Evolutionary conservation across 768 basidiomycete species (phyloP), one percentile per base, ranked within the genome.

Genomic region (Trametes cubensis): DNA sequence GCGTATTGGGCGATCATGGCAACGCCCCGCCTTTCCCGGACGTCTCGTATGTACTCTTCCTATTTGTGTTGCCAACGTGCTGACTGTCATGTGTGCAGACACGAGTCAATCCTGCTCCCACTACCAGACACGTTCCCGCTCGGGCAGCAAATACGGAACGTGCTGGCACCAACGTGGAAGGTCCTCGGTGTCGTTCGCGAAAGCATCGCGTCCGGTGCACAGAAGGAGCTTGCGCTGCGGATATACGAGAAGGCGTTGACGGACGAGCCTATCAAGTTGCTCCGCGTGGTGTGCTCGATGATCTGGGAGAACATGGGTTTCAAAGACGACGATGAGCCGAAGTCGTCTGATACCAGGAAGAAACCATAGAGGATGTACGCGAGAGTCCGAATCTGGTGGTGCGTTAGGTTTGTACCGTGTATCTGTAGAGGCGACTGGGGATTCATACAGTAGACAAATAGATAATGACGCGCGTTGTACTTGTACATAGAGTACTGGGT

Each of bases 181-280:
- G 80, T 81, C 18, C 69, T 90, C 11, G 72, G 71, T 14, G 80
- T 87, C 23, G 73, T 85, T 23, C 80, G 73, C 34, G 80, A 83
- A 41, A 88, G 81, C 60, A 62, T 89, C 17, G 70, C 75, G 17
- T 83, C 82, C 0, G 89, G 89, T 13, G 81, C 83, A 60, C 84
- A 87, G 62, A 77, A 69, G 51, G 75, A 84, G 66, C 83, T 92
- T 69, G 85, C 81, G 3, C 67, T 67, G 30, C 83, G 84, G 4
- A 73, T 86, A 17, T 85, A 83, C 82, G 84, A 87, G 69, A 90
- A 87, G 70, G 83, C 87, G 18, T 79, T 76, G 74, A 82, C 84
- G 0, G 77, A 79, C 14, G 86, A 90, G 55, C 90, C 90, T 0
- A 83, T 73, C 47, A 65, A 71, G 49, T 74, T 82, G 8, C 79